Base-by-base conservation (phyloP, 1,139 yeast species). In the Spathaspora sp. region DNA sequence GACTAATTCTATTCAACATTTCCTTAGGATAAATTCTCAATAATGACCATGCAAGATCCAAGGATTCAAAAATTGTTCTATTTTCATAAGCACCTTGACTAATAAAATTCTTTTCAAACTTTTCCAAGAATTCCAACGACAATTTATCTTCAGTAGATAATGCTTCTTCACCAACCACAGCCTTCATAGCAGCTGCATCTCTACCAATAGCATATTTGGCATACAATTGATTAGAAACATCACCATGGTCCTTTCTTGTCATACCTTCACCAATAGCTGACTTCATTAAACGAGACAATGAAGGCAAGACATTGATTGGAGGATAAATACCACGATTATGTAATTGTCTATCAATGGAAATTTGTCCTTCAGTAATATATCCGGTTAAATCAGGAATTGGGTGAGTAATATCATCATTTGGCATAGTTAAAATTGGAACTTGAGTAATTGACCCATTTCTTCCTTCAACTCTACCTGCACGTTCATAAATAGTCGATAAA, bases 81-180 rank as follows among this genome's bases (percentile, higher is more conserved):
- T 90, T 81, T 73, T 93, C 99, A 66, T 93, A 93, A 46, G 96
- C 90, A 67, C 97, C 98, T 76, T 93, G 99, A 45, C 90, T 67
- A 60, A 93, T 89, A 64, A 95, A 95, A 47, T 93, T 86, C 79
- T 88, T 89, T 73, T 93, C 99, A 62, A 93, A 93, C 76, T 93
- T 93, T 67, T 95, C 99, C 74, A 93, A 83, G 68, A 93, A 93
- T 75, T 93, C 99, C 63, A 93, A 80, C 1, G 99, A 93, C 56
- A 93, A 81, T 74, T 93, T 95, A 74, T 93, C 99, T 73, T 93
- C 99, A 56, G 89, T 89, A 33, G 97, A 90, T 63, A 93, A 80
- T 37, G 99, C 99, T 72, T 93, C 99, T 72, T 93, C 99, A 82
- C 99, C 99, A 59, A 93, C 99, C 56, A 93, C 99, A n/a, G 99